Percentiles rank a stretch among this genome's conserved stretches.
Evolutionary conservation across 495 filamentous ascomycete genomes (phyloP).

Genomic region (Usnea hakonensis): DNA sequence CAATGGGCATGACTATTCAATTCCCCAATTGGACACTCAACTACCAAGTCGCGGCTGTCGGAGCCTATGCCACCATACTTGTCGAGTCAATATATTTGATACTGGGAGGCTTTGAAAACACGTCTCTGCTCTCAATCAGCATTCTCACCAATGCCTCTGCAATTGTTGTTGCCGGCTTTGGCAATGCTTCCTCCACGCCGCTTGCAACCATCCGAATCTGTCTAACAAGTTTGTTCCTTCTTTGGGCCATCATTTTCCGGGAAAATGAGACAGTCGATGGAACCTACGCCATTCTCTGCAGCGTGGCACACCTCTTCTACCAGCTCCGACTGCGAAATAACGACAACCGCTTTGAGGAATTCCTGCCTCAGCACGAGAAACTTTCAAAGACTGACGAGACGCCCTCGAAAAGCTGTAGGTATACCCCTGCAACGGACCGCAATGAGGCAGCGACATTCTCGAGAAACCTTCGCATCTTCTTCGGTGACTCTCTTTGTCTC

Average conservation of each 20-base stretch:
- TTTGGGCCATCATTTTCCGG: background rate
- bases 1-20: background rate
- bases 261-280: background rate
- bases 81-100: background rate
- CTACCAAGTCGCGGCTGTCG: background rate
- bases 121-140: background rate
- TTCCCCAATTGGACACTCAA: background rate
- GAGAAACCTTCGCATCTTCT: background rate
- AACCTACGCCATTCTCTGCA: background rate
- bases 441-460: background rate
- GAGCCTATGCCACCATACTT: background rate
- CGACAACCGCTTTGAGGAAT: background rate
- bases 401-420: background rate
- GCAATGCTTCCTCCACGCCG: background rate
- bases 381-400: background rate
- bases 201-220: background rate
- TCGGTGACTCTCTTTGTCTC: background rate
- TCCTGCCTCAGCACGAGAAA: background rate
- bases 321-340: background rate
- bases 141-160: slow-evolving; percentile 2
- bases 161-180: background rate
- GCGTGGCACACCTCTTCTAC: background rate
- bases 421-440: background rate
- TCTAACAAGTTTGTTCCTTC: background rate
- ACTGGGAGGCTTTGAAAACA: background rate